Percentiles rank a stretch among this genome's conserved stretches.
phyloP scores from a whole-genome alignment of 2,329 filamentous ascomycete genomes.

The Escovopsis sp. region DNA sequence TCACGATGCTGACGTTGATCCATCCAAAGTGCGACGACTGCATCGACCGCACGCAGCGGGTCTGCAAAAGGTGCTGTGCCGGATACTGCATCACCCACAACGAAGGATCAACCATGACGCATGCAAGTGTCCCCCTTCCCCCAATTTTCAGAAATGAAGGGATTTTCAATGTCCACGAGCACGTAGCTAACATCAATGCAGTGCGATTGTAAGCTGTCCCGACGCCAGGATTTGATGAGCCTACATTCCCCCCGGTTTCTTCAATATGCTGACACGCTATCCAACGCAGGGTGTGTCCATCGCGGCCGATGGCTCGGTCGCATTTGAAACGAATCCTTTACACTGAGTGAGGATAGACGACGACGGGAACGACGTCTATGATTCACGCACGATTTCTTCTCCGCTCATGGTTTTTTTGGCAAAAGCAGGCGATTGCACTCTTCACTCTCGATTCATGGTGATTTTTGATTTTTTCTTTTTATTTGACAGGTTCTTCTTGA shows the following conservation, averaged over 20 bases:
- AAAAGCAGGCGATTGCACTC: neutral
- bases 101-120: slow-evolving; percentile 57
- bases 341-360: no score
- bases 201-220: slow-evolving; percentile 8
- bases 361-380: no score
- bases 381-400: no score
- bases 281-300: slow-evolving; percentile 21
- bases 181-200: neutral
- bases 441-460: no score
- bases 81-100: slow-evolving; percentile 78
- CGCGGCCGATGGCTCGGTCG: slow-evolving; percentile 14
- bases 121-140: slow-evolving; percentile 24
- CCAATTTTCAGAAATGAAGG: neutral
- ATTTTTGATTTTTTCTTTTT: no score
- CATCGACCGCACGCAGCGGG: slow-evolving; percentile 54
- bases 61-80: slow-evolving; percentile 57
- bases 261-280: neutral
- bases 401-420: neutral
- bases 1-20: no score
- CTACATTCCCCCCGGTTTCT: neutral
- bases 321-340: slow-evolving; percentile 1
- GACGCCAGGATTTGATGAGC: no score
- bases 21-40: slow-evolving; percentile 54
- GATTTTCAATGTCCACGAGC: no score
- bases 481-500: no score